Percentiles rank a stretch among this genome's conserved stretches.
phyloP scores from a whole-genome alignment of 805 yeast species.

The Starmera caribaea region DNA sequence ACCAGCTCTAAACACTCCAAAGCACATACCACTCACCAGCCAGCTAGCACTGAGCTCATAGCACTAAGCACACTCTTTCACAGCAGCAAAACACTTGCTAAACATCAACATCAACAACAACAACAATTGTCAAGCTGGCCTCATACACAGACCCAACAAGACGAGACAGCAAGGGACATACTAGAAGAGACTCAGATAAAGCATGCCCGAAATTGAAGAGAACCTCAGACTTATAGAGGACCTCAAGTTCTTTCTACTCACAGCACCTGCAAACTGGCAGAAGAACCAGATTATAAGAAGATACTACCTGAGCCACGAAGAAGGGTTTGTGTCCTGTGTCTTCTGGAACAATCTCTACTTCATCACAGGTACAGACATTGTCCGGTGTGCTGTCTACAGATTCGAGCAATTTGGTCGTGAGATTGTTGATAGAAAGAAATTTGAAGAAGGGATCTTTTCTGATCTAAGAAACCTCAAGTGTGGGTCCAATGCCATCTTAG shows the following conservation, averaged over 20 bases:
- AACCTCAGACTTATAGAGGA: constrained; percentile 61
- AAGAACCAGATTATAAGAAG: constrained; percentile 79
- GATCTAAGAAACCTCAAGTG: constrained; percentile 81
- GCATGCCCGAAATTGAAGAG: constrained; percentile 30
- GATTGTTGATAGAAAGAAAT: constrained; percentile 80
- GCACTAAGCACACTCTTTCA: neutral
- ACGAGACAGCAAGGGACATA: constrained; percentile 1
- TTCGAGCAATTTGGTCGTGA: constrained; percentile 85
- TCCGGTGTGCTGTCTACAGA: constrained; percentile 80
- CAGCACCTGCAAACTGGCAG: constrained; percentile 95
- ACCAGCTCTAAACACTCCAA: too few relatives aligned
- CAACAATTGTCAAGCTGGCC: neutral
- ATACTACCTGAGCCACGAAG: constrained; percentile 78
- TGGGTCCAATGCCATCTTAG: constrained; percentile 80
- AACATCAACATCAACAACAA: neutral
- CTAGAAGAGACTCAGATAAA: constrained; percentile 1
- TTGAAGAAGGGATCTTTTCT: constrained; percentile 93
- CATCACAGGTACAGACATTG: constrained; percentile 94
- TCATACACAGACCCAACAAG: neutral
- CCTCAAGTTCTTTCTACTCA: constrained; percentile 74
- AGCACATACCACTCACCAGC: neutral
- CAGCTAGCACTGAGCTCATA: neutral
- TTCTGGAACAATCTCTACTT: constrained; percentile 86
- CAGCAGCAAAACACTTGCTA: neutral
- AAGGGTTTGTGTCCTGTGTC: constrained; percentile 87